Base-by-base conservation (phyloP, 371 early-diverging fungal species). In the Lichtheimia ramosa region DNA sequence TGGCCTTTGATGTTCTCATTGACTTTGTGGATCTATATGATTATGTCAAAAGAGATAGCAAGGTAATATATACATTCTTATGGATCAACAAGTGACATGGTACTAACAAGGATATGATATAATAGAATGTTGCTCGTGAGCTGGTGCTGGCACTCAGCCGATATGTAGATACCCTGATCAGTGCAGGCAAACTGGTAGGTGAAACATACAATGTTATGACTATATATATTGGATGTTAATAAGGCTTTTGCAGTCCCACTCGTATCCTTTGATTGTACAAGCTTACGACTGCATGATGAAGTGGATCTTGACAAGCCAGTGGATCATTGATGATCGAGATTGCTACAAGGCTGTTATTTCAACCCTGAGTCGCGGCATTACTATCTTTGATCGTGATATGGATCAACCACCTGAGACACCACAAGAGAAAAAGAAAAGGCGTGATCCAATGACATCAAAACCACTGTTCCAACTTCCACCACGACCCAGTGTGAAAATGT, bases 281-380 rank as follows among this genome's bases (percentile, higher is more conserved):
- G 90, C 91, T 0, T 91, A 89, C 59, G 91, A 93, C 56, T 85
- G 87, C 59, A 83, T 91, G 82, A 79, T 86, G 27, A 86, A 85
- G 42, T 91, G 91, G 91, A 80, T 86, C 3, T 64, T 91, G 12
- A 70, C 83, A 13, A 90, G 90, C 3, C 84, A 88, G 49, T 91
- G 92, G 92, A 89, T 91, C 34, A 75, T 83, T 1, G 83, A 82
- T 52, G 92, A 91, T 58, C 76, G 72, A 24, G 90, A 87, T 50
- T 87, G 87, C 50, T 83, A 86, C 52, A 74, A 78, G 24, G 84
- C 84, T 2, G 89, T 91, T 0, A 83, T 91, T 43, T 73, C 83
- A 13, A 86, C 89, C 1, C 78, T 91, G 18, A 82, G 87, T 56
- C 83, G 82, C 50, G 93, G 92, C 0, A 86, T 90, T 46, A 80